Percentiles rank a stretch among this genome's conserved stretches.
Conservation (phyloP, 2,329 filamentous ascomycete species). For the Calonectria montana region DNA sequence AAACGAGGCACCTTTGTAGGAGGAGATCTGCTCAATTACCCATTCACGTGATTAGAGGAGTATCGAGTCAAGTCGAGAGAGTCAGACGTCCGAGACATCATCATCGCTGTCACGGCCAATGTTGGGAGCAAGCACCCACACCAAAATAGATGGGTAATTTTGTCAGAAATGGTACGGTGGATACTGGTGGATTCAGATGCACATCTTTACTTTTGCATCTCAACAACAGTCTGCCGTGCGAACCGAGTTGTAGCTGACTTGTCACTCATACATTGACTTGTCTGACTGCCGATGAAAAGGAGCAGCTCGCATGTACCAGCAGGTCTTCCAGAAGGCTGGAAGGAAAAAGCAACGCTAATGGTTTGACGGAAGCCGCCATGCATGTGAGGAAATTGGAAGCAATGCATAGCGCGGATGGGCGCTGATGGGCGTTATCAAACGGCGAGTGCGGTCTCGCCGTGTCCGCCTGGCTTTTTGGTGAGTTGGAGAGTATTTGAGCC, state of each 20-base stretch:
- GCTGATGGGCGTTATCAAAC: neutral
- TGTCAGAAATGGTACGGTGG: neutral
- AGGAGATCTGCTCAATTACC: neutral
- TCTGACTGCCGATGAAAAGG: neutral
- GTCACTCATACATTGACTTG: neutral
- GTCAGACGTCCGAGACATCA: neutral
- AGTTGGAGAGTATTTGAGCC: neutral
- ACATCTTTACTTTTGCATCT: neutral
- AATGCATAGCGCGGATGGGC: constrained; percentile 1
- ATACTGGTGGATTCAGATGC: neutral
- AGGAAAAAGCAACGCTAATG: neutral
- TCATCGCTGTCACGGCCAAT: neutral
- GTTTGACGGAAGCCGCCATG: neutral
- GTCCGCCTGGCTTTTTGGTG: neutral
- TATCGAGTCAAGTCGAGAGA: neutral
- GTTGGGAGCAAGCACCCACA: neutral
- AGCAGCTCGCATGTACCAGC: neutral
- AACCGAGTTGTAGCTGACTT: neutral
- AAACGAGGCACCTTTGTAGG: neutral
- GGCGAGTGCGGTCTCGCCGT: neutral
- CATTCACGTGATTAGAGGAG: neutral
- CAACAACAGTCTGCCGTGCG: neutral
- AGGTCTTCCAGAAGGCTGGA: constrained; percentile 1
- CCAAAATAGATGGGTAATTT: neutral
- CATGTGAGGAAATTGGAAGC: neutral